Base-by-base conservation (phyloP, 2,329 filamentous ascomycete species). In the Talaromyces sp. region DNA sequence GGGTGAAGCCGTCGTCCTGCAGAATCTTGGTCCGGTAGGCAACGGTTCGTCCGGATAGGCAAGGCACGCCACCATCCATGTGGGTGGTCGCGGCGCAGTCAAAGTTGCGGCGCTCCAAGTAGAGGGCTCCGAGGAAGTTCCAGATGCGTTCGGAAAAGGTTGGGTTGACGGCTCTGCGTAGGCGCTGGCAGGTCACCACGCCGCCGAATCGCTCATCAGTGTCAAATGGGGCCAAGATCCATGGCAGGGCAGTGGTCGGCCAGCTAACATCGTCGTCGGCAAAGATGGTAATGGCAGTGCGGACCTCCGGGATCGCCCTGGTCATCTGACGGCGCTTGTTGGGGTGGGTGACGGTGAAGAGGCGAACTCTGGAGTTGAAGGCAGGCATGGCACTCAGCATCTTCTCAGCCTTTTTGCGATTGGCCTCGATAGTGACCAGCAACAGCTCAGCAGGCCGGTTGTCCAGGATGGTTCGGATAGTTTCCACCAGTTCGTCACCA, bases 271-370 rank as follows among this genome's bases (percentile, higher is more conserved):
- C 93, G 76, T 98, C 93, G 72, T 98, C 93, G 27, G 93, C 92
- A 80, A 98, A 91, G 68, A 98, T 85, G 41, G 91, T 96, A 71
- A 98, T 92, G 56, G 83, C 79, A 0, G 93, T 97, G 66, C 81
- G 82, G 61, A 97, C 91, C 66, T 91, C 85, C 21, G 93, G 92
- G 54, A 98, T 90, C 3, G 92, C 93, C 71, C 91, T 86, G 74
- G 91, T 96, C 72, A 98, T 92, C 75, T 98, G 93, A 21, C 93
- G 86, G 59, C 93, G 89, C 81, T 98, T 98, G 80, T 98, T 98
- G 67, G 93, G 92, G 71, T 96, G 93, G 63, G 84, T 82, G 31
- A 92, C 90, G 64, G 85, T 88, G 65, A 93, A 81, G 50, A 96
- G 87, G 59, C 86, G 84, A 66, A 96, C 86, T 64, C 85, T 86